These are phyloP conservation scores for Leccinum rimulosum DNA, from an alignment of 768 basidiomycete genomes.

Conservation along the genomic window DNA sequence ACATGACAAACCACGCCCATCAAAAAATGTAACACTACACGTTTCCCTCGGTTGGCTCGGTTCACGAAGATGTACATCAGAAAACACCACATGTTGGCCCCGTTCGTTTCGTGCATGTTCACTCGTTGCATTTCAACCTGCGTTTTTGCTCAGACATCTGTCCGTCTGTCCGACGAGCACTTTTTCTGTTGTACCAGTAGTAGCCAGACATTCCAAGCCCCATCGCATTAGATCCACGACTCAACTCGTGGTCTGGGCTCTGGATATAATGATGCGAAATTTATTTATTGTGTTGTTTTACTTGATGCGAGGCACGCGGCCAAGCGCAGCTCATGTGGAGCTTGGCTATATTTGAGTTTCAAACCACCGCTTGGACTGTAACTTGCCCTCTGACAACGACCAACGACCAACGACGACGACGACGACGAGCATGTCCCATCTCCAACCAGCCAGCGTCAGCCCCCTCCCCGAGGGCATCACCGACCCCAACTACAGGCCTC, in stretches of 20 bases:
- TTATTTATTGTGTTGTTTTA: not conserved
- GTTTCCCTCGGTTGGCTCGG: not conserved
- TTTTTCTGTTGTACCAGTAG: conserved; percentile 28
- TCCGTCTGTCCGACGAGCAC: conserved; percentile 18
- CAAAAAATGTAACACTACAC: conserved; percentile 19
- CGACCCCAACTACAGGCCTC: conserved; percentile 62
- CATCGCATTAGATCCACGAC: conserved; percentile 33
- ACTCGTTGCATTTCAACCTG: conserved; percentile 35
- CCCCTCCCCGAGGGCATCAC: conserved; percentile 58
- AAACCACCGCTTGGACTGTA: conserved; percentile 2
- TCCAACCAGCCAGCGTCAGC: conserved; percentile 48
- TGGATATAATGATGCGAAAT: conserved; percentile 35
- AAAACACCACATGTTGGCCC: conserved; percentile 5
- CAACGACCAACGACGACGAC: not conserved
- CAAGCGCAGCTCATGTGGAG: not conserved
- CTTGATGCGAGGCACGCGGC: not conserved
- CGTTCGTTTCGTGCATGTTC: conserved; percentile 4
- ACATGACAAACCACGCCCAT: not conserved
- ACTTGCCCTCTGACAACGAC: not conserved
- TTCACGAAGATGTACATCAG: conserved; percentile 11
- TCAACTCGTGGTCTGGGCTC: conserved; percentile 35
- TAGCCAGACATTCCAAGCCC: conserved; percentile 27
- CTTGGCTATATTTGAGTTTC: conserved; percentile 11
- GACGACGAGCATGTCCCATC: conserved; percentile 28
- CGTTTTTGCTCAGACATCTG: conserved; percentile 20